Percentiles rank a stretch among this genome's conserved stretches.
phyloP scores from a whole-genome alignment of 768 basidiomycete genomes.

The Panaeolus cyanescens region DNA sequence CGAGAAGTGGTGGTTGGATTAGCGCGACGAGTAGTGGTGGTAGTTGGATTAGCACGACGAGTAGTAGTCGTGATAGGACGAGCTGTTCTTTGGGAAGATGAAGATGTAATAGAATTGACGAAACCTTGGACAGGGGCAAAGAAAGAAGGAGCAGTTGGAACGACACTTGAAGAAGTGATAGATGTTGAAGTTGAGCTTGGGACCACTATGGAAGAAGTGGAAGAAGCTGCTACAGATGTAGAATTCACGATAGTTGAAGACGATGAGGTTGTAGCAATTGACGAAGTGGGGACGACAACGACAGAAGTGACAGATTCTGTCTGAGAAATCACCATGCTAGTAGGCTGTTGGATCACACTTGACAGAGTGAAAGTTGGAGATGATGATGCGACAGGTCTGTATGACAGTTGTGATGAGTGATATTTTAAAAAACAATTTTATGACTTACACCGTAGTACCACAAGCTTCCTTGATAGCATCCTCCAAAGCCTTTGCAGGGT shows the following conservation, averaged over 20 bases:
- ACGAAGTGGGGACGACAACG: slow-evolving; percentile 16
- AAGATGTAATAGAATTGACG: slow-evolving; percentile 3
- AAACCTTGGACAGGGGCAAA: slow-evolving; percentile 6
- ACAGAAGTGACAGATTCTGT: slow-evolving; percentile 22
- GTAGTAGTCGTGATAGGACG: neutral
- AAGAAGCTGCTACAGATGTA: slow-evolving; percentile 11
- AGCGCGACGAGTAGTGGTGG: slow-evolving; percentile 3
- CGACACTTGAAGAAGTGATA: slow-evolving; percentile 9
- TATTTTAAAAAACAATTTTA: neutral
- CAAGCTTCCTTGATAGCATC: slow-evolving; percentile 44
- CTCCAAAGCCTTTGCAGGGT: slow-evolving; percentile 31
- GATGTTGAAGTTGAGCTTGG: slow-evolving; percentile 16
- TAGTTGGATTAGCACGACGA: neutral
- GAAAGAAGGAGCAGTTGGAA: slow-evolving; percentile 14
- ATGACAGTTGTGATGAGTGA: neutral
- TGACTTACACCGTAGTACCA: slow-evolving; percentile 26
- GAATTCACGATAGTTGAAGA: slow-evolving; percentile 17
- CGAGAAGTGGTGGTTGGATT: slow-evolving; percentile 12
- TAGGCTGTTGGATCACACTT: slow-evolving; percentile 9
- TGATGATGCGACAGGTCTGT: slow-evolving; percentile 14
- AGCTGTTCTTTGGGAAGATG: neutral
- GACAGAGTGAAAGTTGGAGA: slow-evolving; percentile 12
- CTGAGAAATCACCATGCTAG: slow-evolving; percentile 21
- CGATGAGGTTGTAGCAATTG: slow-evolving; percentile 18
- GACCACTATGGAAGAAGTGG: slow-evolving; percentile 11